phyloP scores from a whole-genome alignment of 352 stramenopile species.

The Pythium chondricola region DNA sequence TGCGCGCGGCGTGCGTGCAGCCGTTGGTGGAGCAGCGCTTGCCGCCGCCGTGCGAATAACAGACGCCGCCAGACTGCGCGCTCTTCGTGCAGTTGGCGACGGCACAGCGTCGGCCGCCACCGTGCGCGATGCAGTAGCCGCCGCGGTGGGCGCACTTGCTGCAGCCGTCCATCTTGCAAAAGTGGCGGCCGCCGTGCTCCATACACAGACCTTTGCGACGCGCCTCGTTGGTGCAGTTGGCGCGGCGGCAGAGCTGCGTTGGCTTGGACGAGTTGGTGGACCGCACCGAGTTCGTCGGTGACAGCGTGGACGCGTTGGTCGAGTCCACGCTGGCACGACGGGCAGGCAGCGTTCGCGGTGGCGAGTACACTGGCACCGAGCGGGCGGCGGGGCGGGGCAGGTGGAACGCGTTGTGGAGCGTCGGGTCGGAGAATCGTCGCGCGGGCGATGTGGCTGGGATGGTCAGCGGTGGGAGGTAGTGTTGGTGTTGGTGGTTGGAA shows the following conservation, averaged over 20 bases:
- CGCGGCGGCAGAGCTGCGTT: slow-evolving; percentile 47
- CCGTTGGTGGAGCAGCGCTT: slow-evolving; percentile 72
- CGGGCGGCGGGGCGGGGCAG: background rate
- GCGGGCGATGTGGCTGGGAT: slow-evolving; percentile 1
- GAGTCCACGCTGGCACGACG: slow-evolving; percentile 11
- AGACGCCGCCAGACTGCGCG: slow-evolving; percentile 75
- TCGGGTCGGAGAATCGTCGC: slow-evolving; percentile 17
- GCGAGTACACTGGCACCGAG: no score
- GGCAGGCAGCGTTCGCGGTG: slow-evolving; percentile 3
- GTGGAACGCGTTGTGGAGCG: background rate
- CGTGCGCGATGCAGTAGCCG: slow-evolving; percentile 78
- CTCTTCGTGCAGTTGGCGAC: slow-evolving; percentile 72
- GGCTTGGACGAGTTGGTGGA: slow-evolving; percentile 17
- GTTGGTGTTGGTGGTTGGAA: background rate
- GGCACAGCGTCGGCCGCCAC: slow-evolving; percentile 66
- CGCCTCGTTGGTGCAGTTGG: slow-evolving; percentile 60
- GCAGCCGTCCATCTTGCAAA: slow-evolving; percentile 82
- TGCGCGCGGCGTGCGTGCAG: slow-evolving; percentile 74
- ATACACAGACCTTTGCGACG: slow-evolving; percentile 82
- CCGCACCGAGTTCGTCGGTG: slow-evolving; percentile 18
- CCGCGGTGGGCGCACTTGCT: slow-evolving; percentile 78
- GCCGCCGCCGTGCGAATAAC: slow-evolving; percentile 79
- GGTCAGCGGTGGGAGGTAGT: slow-evolving; percentile 3
- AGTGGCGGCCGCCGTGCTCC: slow-evolving; percentile 80
- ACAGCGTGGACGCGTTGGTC: background rate